phyloP scores from a whole-genome alignment of 225 moss, liverwort and hornwort species.

The Sphagnum tenellum region DNA sequence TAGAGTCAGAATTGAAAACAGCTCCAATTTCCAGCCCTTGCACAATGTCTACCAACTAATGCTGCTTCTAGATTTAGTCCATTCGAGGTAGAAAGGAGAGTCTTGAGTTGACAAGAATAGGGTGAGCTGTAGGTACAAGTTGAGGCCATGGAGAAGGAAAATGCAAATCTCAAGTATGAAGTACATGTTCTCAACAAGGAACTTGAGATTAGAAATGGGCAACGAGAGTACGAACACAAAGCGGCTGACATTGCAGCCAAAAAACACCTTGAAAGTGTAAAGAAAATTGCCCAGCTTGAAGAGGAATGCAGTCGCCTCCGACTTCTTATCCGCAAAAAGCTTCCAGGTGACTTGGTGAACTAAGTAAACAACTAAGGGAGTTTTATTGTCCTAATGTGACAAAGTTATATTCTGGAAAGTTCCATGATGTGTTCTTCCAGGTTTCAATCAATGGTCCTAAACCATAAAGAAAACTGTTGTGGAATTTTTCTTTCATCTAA shows the following conservation, averaged over 20 bases:
- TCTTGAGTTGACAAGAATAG: not conserved
- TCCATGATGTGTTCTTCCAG: not conserved
- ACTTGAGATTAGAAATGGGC: constrained; percentile 47
- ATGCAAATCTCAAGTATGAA: constrained; percentile 38
- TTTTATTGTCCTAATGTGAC: not conserved
- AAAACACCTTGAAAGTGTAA: constrained; percentile 54
- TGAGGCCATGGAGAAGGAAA: constrained; percentile 56
- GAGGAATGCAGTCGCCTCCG: constrained; percentile 78
- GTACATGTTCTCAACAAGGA: constrained; percentile 50
- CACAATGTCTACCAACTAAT: not conserved
- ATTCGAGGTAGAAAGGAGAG: too few species aligned
- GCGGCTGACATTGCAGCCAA: constrained; percentile 38
- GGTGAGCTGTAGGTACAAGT: constrained; percentile 27
- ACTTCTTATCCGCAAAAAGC: constrained; percentile 59
- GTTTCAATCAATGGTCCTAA: not conserved
- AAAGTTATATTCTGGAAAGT: not conserved
- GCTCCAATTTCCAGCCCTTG: not conserved
- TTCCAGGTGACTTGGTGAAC: constrained; percentile 22
- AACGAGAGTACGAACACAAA: constrained; percentile 54
- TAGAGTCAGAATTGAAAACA: not conserved
- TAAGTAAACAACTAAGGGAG: not conserved
- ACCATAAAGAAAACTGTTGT: not conserved
- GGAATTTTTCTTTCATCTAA: not conserved
- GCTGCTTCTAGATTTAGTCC: not conserved
- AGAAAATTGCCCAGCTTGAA: constrained; percentile 58